Conservation (phyloP, 2,329 filamentous ascomycete genomes). For the Penicillium nordicum region DNA sequence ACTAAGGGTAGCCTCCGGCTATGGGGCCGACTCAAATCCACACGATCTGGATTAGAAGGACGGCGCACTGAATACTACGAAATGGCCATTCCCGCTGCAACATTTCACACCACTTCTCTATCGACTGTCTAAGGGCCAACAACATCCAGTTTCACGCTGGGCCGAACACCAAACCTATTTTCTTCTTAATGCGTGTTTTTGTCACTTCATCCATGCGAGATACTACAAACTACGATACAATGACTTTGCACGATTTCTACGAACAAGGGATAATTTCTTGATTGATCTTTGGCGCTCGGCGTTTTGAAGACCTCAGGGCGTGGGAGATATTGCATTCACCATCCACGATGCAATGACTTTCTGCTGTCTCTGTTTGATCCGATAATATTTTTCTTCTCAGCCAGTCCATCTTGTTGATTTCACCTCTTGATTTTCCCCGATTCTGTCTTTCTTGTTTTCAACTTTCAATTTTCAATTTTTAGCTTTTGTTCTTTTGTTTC, state of each 20-base stretch:
- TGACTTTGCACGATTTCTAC: constrained; percentile 21
- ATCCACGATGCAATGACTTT: constrained; percentile 5
- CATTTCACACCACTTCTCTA: not conserved
- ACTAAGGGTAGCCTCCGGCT: constrained; percentile 10
- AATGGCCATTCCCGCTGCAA: not conserved
- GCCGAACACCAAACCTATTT: not conserved
- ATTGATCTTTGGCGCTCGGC: constrained; percentile 19
- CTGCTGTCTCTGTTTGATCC: not conserved
- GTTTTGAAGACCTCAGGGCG: constrained; percentile 12
- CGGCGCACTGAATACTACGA: no score
- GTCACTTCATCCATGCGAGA: constrained; percentile 2
- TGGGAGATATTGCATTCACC: constrained; percentile 5
- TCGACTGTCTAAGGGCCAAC: not conserved
- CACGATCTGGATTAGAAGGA: not conserved
- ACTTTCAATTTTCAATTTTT: not conserved
- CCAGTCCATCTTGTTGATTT: not conserved
- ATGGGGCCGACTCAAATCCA: not conserved
- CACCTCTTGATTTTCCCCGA: not conserved
- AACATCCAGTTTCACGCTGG: not conserved
- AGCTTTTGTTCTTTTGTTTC: not conserved
- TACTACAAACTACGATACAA: constrained; percentile 4
- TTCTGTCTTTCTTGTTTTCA: not conserved
- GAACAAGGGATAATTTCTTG: constrained; percentile 14
- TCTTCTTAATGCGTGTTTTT: constrained; percentile 6
- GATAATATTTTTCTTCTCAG: not conserved